Conservation (phyloP, 2,329 filamentous ascomycete species). For the Penicillium capsulatum region DNA sequence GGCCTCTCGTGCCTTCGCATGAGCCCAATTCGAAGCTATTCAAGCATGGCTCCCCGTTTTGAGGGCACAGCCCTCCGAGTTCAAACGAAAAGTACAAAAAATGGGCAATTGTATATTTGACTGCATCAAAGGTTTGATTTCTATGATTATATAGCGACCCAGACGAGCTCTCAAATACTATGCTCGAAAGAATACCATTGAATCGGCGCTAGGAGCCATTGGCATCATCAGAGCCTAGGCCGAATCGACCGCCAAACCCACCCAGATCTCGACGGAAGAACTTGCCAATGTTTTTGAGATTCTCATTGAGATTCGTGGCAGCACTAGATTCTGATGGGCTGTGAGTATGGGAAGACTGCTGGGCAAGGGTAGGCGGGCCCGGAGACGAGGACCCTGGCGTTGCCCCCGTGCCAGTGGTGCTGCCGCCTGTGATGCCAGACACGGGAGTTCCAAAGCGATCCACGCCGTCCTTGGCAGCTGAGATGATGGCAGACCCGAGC, state of each 20-base stretch:
- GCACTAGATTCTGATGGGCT: slow-evolving; percentile 31
- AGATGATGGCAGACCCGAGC: slow-evolving; percentile 83
- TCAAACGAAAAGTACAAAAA: no score
- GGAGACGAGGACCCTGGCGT: slow-evolving; percentile 25
- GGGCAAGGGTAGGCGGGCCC: slow-evolving; percentile 18
- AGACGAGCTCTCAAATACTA: background rate
- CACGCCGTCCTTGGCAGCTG: slow-evolving; percentile 77
- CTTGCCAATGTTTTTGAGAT: slow-evolving; percentile 91
- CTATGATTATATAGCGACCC: no score
- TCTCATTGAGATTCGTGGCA: slow-evolving; percentile 79
- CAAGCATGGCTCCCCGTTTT: no score
- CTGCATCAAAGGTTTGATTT: no score
- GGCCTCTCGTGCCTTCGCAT: no score
- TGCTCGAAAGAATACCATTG: background rate
- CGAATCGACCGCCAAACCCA: slow-evolving; percentile 68
- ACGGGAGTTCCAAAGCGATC: slow-evolving; percentile 66
- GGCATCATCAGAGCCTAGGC: slow-evolving; percentile 32
- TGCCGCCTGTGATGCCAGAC: slow-evolving; percentile 26
- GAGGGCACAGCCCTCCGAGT: no score
- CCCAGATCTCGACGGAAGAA: slow-evolving; percentile 90
- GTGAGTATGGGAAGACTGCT: slow-evolving; percentile 20
- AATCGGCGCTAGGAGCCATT: background rate
- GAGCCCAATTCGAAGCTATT: no score
- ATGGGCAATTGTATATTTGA: no score
- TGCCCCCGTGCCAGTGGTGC: slow-evolving; percentile 28